Evolutionary conservation across 495 filamentous ascomycete genomes (phyloP), one percentile per base, ranked within the genome.

Genomic region (Neurospora sp.): DNA sequence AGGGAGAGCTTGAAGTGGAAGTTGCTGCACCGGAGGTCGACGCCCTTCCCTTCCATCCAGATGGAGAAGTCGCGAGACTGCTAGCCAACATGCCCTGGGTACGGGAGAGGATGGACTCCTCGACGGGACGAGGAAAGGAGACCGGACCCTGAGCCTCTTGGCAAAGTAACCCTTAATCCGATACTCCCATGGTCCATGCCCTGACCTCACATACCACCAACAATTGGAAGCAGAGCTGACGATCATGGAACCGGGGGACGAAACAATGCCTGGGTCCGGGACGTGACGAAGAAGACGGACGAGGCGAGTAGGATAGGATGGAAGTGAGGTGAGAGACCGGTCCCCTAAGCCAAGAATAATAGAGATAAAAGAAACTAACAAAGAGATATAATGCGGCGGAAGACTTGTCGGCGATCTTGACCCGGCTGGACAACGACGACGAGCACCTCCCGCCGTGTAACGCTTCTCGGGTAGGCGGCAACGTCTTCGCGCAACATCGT

Each of bases 71-170:
- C 68, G 20, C 27, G 12, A 1, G 70, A 68, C 12, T 40, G 14
- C 3, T 16, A 1, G 65, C 27, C 7, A 17, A 69, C 41, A 71
- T 48, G 2, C 72, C 73, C 4, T 71, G 8, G 27, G 74, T 71
- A 6, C 74, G 74, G 2, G 41, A 17, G 10, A 79, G 9, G 12
- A 78, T 74, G n/a, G 71, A 65, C 5, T 48, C 40, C 0, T 73
- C 69, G 42, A 75, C 72, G n/a, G 40, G 40, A 7, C 17, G 61
- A 7, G 72, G 70, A 16, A 79, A 40, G 0, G 35, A 31, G 12
- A 70, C 45, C 75, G 35, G 35, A 6, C 35, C 35, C 35, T 35
- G 35, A 0, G 35, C 35, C 0, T 35, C 35, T 0, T 35, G 35
- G 35, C 0, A 35, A 0, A 35, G 35, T 0, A 35, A 35, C 5